A percentile compares a stretch with the other conserved stretches of the same genome.
Evolutionary conservation across 345 rosid species (phyloP).

Genomic region (Dimocarpus longan): DNA sequence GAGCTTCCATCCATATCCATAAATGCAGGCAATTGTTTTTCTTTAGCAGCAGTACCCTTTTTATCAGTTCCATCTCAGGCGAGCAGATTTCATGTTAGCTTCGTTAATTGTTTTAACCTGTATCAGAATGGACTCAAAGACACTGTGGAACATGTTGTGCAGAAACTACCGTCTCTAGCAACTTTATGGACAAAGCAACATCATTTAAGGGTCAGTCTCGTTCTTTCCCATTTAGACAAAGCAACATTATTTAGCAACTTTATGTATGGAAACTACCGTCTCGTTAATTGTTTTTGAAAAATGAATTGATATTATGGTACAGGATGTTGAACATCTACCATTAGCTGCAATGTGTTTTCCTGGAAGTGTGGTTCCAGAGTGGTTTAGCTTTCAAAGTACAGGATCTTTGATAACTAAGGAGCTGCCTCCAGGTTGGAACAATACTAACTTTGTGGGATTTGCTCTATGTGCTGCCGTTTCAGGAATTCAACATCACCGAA

Average conservation of each 20-base stretch:
- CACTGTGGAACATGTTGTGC: not conserved
- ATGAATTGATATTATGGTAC: not conserved
- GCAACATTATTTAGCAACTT: too few species aligned
- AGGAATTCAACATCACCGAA: not conserved
- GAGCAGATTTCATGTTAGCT: not conserved
- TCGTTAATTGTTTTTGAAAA: not conserved
- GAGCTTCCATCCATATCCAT: slow-evolving; percentile 4
- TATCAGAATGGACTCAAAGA: not conserved
- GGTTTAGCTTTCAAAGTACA: not conserved
- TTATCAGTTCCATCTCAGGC: not conserved
- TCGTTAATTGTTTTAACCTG: not conserved
- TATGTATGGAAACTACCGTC: too few species aligned
- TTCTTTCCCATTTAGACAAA: not conserved
- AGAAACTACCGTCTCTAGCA: not conserved
- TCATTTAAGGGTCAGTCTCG: not conserved
- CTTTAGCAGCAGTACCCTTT: not conserved
- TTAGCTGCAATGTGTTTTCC: not conserved
- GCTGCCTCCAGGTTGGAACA: not conserved
- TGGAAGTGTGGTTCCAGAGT: not conserved
- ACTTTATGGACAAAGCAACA: not conserved
- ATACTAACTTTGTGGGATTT: not conserved
- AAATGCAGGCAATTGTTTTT: slow-evolving; percentile 5
- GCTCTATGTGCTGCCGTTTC: not conserved
- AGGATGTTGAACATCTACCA: not conserved
- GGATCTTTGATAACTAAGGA: not conserved